These are phyloP conservation scores for Pholiota microspora DNA, from an alignment of 768 basidiomycete genomes.

Conservation along the genomic window DNA sequence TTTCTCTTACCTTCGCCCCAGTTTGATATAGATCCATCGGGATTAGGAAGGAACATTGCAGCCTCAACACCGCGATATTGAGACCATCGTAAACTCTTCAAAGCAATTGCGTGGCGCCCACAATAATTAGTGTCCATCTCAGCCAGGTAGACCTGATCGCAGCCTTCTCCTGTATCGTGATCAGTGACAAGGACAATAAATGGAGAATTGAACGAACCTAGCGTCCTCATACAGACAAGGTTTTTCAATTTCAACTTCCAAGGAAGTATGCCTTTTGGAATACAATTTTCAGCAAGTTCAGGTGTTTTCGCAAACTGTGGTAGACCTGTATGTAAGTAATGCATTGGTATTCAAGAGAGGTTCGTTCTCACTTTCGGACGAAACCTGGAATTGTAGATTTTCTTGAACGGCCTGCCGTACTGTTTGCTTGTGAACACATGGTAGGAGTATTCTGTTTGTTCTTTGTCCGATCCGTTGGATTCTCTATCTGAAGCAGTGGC, in stretches of 20 bases:
- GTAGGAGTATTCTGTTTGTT: too few species aligned
- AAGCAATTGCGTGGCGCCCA: background rate
- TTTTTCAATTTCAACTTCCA: conserved; percentile 33
- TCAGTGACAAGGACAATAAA: background rate
- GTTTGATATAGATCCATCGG: too few species aligned
- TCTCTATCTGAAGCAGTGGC: too few species aligned
- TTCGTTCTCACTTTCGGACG: background rate
- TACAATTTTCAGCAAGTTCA: conserved; percentile 4
- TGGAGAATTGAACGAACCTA: conserved; percentile 28
- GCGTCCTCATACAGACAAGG: conserved; percentile 38
- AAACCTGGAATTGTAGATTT: background rate
- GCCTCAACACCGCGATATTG: background rate
- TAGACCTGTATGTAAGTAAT: background rate
- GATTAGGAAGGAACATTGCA: background rate
- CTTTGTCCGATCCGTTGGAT: too few species aligned
- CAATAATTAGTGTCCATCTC: too few species aligned
- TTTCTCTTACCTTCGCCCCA: too few species aligned
- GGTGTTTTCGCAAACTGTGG: background rate
- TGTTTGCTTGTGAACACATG: too few species aligned
- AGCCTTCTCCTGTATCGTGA: background rate
- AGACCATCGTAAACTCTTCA: background rate
- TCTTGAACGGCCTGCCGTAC: background rate
- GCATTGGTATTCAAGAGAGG: background rate
- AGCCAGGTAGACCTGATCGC: background rate
- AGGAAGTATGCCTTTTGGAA: conserved; percentile 34